Evolutionary conservation across 495 filamentous ascomycete genomes (phyloP).

Genomic region (Darksidea phi): DNA sequence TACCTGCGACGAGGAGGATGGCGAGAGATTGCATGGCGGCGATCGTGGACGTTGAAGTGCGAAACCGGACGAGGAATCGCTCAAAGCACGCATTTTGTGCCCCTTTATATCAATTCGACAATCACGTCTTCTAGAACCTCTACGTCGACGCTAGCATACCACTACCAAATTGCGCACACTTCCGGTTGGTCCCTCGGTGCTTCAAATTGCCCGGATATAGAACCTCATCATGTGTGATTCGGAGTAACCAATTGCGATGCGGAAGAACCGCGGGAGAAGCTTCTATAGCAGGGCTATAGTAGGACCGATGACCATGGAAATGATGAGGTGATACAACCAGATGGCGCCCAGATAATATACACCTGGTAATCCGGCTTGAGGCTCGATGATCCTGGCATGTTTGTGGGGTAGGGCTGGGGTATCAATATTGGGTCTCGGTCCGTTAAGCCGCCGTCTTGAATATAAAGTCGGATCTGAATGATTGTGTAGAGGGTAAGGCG

Average conservation of each 20-base stretch:
- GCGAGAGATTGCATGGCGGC: conserved; percentile 19
- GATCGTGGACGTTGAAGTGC: not conserved
- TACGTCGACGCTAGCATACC: not conserved
- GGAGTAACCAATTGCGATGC: conserved; percentile 19
- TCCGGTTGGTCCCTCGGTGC: not conserved
- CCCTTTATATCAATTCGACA: not conserved
- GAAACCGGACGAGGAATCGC: too few relatives aligned
- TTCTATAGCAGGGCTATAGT: conserved; percentile 19
- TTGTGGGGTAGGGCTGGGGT: conserved; percentile 10
- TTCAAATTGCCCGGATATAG: conserved; percentile 18
- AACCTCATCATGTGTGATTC: conserved; percentile 1
- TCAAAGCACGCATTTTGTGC: too few relatives aligned
- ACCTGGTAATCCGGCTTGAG: conserved; percentile 21
- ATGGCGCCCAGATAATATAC: conserved; percentile 28
- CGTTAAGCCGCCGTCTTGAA: conserved; percentile 17
- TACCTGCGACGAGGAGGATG: conserved; percentile 9
- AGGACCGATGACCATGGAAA: conserved; percentile 9
- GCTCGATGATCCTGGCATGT: not conserved
- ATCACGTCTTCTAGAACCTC: too few relatives aligned
- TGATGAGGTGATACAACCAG: conserved; percentile 15
- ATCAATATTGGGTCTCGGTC: conserved; percentile 11
- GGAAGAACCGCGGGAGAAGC: conserved; percentile 23
- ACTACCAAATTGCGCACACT: not conserved
- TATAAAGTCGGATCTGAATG: conserved; percentile 2
- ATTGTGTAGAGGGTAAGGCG: too few relatives aligned